Evolutionary conservation across 2,329 filamentous ascomycete species (phyloP), one percentile per base, ranked within the genome.

Genomic region (Fonsecaea monophora): DNA sequence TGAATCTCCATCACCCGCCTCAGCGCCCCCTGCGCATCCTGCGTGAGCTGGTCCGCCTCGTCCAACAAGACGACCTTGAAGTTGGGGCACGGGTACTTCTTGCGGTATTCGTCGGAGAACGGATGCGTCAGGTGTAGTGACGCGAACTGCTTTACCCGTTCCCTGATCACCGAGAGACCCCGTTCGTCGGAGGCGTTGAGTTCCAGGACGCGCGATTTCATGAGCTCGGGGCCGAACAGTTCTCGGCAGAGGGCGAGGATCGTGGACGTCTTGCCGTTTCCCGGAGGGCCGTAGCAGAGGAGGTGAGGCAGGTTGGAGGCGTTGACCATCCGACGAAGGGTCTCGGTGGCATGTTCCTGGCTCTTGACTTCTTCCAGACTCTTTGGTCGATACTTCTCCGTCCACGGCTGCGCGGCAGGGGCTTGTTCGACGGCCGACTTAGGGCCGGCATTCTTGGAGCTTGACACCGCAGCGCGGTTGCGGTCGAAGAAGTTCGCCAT

Each of bases 1-100:
- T 98, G 98, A 54, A 93, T 96, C 82, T 99, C 95, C 95, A 99
- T 99, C 1, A 95, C 99, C 62, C 96, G 87, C 71, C 95, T 86
- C 65, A 99, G 84, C 4, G 96, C 95, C 67, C 89, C 92, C 82
- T 99, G 95, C 12, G 95, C 66, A 80, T 99, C 96, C 79, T 98
- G 94, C 45, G 95, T 99, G 94, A 99, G 98, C 72, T 91, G 95
- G 78, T 99, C 95, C 72, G 95, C 95, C 82, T 73, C 95, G 79
- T 99, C 95, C 67, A 99, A 88, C 68, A 99, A 92, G 76, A 99
- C 94, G 77, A 99, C 97, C 82, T 99, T 99, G 84, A 97, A 99
- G 0, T 95, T 95, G 25, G 95, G 95, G 77, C 94, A 98, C 0
- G 95, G 94, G 75, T 96, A 97, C 37, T 68, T 67, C 68, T 85